Percentiles rank a stretch among this genome's conserved stretches.
Conservation (phyloP, 2,329 filamentous ascomycete genomes). For the Botrytis paeoniae region DNA sequence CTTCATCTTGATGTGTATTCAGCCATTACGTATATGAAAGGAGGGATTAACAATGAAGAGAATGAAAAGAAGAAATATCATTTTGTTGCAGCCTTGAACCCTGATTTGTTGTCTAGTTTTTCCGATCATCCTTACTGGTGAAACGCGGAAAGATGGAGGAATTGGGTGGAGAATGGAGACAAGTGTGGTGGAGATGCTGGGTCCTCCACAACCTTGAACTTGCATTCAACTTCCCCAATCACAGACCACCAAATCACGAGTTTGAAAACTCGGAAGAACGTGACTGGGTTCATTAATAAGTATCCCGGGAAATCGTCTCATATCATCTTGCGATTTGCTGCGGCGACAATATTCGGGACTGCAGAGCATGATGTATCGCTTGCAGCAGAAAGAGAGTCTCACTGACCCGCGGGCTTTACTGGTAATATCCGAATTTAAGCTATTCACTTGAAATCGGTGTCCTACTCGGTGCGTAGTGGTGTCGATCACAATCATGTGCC, state of each 20-base stretch:
- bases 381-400: neutral
- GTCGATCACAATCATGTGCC: conserved; percentile 7
- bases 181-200: conserved; percentile 1
- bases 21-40: neutral
- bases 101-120: neutral
- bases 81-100: neutral
- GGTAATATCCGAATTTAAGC: neutral
- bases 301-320: conserved; percentile 1
- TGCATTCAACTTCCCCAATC: conserved; percentile 12
- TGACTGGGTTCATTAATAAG: neutral
- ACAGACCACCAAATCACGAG: conserved; percentile 3
- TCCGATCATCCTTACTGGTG: neutral
- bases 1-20: neutral
- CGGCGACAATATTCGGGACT: neutral
- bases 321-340: neutral
- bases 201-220: conserved; percentile 10
- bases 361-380: neutral
- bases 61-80: neutral
- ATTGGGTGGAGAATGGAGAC: conserved; percentile 9
- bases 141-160: conserved; percentile 8
- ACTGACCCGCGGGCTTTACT: neutral
- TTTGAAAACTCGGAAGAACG: conserved; percentile 2
- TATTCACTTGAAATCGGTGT: neutral
- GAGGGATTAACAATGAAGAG: neutral
- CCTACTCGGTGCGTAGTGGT: conserved; percentile 8